phyloP scores from a whole-genome alignment of 73 alveolate genomes.

The Paramecium octaurelia region DNA sequence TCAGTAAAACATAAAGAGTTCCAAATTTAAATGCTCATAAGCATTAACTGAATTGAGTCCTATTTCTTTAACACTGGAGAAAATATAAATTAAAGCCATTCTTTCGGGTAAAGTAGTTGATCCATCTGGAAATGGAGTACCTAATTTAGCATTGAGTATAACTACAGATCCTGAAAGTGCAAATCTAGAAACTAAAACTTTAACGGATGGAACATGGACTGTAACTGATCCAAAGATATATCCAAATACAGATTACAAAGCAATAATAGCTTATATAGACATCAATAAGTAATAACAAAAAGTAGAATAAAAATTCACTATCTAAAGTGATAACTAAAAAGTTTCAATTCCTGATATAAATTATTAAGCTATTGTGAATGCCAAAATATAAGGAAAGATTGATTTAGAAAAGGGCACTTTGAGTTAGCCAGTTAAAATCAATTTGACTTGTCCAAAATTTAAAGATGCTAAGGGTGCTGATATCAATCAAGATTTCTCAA shows the following conservation, averaged over 20 bases:
- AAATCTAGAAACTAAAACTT: neutral
- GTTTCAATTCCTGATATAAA: neutral
- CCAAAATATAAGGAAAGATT: neutral
- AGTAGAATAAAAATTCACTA: neutral
- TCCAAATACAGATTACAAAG: slow-evolving; percentile 11
- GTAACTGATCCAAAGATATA: neutral
- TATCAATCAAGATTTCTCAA: neutral
- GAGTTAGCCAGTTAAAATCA: neutral
- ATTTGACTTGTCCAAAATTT: neutral
- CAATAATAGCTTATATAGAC: neutral
- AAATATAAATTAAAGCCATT: neutral
- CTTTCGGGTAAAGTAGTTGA: neutral
- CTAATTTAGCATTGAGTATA: neutral
- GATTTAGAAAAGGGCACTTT: neutral
- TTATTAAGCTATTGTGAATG: neutral
- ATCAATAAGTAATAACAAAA: neutral
- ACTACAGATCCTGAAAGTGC: neutral
- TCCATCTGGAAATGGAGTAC: neutral
- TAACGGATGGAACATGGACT: slow-evolving; percentile 47
- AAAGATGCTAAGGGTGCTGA: neutral
- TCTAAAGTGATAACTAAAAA: neutral
- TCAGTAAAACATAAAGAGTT: neutral
- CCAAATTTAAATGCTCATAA: neutral
- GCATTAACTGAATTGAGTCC: neutral
- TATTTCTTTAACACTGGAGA: neutral